phyloP scores from a whole-genome alignment of 1,284 basidiomycete genomes.

The Malassezia vespertilionis region DNA sequence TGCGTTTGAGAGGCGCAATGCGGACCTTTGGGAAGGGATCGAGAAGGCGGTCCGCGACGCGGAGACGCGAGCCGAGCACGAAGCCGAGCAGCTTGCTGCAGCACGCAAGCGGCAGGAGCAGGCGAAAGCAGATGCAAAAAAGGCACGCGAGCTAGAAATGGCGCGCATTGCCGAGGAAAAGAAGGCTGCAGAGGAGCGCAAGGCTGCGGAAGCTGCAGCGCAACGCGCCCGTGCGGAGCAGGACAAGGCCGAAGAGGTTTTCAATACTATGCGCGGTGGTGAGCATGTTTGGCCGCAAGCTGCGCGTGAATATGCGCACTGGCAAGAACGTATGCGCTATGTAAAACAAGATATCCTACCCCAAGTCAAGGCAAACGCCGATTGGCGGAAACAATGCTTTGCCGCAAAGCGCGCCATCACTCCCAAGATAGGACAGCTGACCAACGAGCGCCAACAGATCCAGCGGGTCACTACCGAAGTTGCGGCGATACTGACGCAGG shows the following conservation, averaged over 20 bases:
- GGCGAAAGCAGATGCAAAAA: slow-evolving; percentile 28
- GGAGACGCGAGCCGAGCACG: slow-evolving; percentile 26
- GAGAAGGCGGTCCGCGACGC: slow-evolving; percentile 36
- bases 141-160: slow-evolving; percentile 29
- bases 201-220: slow-evolving; percentile 5
- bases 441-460: slow-evolving; percentile 65
- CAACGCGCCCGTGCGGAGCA: slow-evolving; percentile 21
- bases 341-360: slow-evolving; percentile 68
- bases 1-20: slow-evolving; percentile 38
- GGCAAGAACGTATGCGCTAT: slow-evolving; percentile 49
- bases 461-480: slow-evolving; percentile 60
- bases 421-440: slow-evolving; percentile 81
- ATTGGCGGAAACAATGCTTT: slow-evolving; percentile 50
- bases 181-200: slow-evolving; percentile 22
- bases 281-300: slow-evolving; percentile 24
- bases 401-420: slow-evolving; percentile 69
- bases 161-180: slow-evolving; percentile 31
- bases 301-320: slow-evolving; percentile 26
- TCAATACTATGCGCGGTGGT: slow-evolving; percentile 19
- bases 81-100: slow-evolving; percentile 28
- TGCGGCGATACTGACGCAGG: slow-evolving; percentile 52
- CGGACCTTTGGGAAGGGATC: slow-evolving; percentile 38
- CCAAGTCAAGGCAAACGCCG: slow-evolving; percentile 58
- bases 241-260: slow-evolving; percentile 14
- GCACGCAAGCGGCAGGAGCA: slow-evolving; percentile 31